A percentile compares a stretch with the other conserved stretches of the same genome.
Conservation (phyloP, 2,329 filamentous ascomycete species). For the Tolypocladium tropicale region DNA sequence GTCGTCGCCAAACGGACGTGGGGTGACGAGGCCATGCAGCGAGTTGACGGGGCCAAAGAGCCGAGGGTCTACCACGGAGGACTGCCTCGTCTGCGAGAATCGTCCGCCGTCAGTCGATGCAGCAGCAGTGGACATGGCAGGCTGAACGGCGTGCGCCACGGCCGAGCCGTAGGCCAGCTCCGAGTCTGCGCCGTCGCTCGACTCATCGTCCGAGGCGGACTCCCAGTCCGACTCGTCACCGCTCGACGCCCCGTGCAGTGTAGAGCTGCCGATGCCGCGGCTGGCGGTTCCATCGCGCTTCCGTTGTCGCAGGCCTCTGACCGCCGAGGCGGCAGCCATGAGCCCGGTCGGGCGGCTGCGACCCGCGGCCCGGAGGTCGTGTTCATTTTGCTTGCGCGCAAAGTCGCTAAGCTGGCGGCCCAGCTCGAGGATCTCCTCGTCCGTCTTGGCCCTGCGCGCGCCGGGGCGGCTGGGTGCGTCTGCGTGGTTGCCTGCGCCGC, state of each 20-base stretch:
- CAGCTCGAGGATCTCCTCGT: constrained; percentile 47
- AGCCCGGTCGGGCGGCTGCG: constrained; percentile 13
- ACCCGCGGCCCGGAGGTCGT: constrained; percentile 34
- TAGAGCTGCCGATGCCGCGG: constrained; percentile 31
- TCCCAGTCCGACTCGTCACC: constrained; percentile 47
- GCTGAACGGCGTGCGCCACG: constrained; percentile 13
- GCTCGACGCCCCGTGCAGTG: constrained; percentile 23
- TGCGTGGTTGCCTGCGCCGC: neutral
- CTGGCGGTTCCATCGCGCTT: constrained; percentile 19
- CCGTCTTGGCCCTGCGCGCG: constrained; percentile 29
- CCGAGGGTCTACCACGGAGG: constrained; percentile 44
- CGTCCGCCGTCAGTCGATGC: constrained; percentile 2
- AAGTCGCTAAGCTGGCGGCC: constrained; percentile 44
- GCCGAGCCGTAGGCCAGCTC: constrained; percentile 25
- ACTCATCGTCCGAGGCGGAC: constrained; percentile 40
- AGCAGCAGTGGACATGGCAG: constrained; percentile 9
- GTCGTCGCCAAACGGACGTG: constrained; percentile 39
- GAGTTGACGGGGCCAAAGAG: constrained; percentile 52
- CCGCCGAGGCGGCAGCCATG: constrained; percentile 28
- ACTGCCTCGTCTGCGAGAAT: constrained; percentile 24
- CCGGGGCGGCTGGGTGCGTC: neutral
- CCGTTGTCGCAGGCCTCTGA: constrained; percentile 30
- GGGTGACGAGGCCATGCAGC: constrained; percentile 43
- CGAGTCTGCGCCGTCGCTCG: constrained; percentile 27
- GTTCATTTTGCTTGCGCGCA: constrained; percentile 38